A percentile compares a stretch with the other conserved stretches of the same genome.
These are phyloP conservation scores for Cucurbitaria berberidis DNA, from an alignment of 2,329 filamentous ascomycete species.

Conservation along the genomic window DNA sequence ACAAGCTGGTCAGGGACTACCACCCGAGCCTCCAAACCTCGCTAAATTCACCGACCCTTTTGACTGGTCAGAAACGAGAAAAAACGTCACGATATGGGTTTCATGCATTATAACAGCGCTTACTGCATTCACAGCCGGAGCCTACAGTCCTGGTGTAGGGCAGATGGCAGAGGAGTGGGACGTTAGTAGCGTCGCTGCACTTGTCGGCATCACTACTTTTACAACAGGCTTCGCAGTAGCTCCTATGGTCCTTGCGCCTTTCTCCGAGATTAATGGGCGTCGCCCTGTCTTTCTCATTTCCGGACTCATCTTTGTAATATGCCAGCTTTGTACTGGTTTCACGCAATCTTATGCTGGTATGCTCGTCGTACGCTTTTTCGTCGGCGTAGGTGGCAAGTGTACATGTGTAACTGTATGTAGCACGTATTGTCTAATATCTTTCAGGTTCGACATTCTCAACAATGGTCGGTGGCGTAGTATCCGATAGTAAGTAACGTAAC, in stretches of 20 bases:
- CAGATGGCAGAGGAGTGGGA: conserved; percentile 71
- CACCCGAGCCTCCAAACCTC: conserved; percentile 69
- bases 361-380: conserved; percentile 75
- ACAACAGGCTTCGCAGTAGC: conserved; percentile 76
- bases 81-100: conserved; percentile 72
- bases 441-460: conserved; percentile 81
- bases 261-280: conserved; percentile 87
- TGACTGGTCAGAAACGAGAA: conserved; percentile 72
- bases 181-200: conserved; percentile 68
- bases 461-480: conserved; percentile 90
- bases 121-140: conserved; percentile 81
- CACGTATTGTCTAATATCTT: too few species aligned
- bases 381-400: conserved; percentile 79
- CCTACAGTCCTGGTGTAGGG: conserved; percentile 73
- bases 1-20: conserved; percentile 44
- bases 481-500: too few species aligned
- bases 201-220: conserved; percentile 80
- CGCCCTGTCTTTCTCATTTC: conserved; percentile 80
- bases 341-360: conserved; percentile 74
- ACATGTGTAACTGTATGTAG: too few species aligned
- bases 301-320: conserved; percentile 73
- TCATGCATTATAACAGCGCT: conserved; percentile 77
- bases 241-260: conserved; percentile 86
- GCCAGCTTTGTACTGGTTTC: conserved; percentile 75
- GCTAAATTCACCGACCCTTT: conserved; percentile 72